Evolutionary conservation across 1,284 basidiomycete species (phyloP).

Genomic region (Cryptococcus hybrid): DNA sequence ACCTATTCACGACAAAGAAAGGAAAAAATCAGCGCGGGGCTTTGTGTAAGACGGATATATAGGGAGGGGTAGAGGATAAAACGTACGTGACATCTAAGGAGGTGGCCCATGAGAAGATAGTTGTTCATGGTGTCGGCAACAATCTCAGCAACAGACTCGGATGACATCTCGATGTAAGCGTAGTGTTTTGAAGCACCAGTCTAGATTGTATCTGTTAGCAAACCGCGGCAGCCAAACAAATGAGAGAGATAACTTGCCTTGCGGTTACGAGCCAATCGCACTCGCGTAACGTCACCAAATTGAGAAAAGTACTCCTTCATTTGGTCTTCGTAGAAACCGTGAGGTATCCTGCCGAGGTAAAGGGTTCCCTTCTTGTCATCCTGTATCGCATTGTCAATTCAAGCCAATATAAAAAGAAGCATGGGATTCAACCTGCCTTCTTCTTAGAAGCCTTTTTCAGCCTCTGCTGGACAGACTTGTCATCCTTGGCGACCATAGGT

Average conservation of each 20-base stretch:
- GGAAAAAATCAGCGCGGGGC: neutral
- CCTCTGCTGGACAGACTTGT: conserved; percentile 70
- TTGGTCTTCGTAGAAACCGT: conserved; percentile 96
- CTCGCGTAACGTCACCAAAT: conserved; percentile 85
- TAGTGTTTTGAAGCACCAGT: conserved; percentile 97
- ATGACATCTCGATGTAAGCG: conserved; percentile 93
- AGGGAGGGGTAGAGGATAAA: neutral
- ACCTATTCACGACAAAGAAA: no score
- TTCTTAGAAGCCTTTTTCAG: conserved; percentile 81
- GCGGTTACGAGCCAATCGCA: conserved; percentile 90
- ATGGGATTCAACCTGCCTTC: conserved; percentile 57
- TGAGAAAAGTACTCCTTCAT: conserved; percentile 91
- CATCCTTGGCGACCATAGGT: conserved; percentile 81
- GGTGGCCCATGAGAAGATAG: conserved; percentile 91
- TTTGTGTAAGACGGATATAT: no score
- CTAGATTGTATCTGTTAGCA: conserved; percentile 50
- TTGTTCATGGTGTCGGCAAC: conserved; percentile 99
- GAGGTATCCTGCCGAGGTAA: conserved; percentile 86
- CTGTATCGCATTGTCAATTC: conserved; percentile 17
- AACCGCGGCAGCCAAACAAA: neutral
- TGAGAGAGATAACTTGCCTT: conserved; percentile 57
- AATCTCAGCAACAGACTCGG: conserved; percentile 84
- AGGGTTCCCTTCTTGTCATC: conserved; percentile 72
- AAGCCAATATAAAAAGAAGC: neutral
- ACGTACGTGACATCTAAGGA: conserved; percentile 77